phyloP scores from a whole-genome alignment of 2,329 filamentous ascomycete genomes.

The Pleomassaria siparia region DNA sequence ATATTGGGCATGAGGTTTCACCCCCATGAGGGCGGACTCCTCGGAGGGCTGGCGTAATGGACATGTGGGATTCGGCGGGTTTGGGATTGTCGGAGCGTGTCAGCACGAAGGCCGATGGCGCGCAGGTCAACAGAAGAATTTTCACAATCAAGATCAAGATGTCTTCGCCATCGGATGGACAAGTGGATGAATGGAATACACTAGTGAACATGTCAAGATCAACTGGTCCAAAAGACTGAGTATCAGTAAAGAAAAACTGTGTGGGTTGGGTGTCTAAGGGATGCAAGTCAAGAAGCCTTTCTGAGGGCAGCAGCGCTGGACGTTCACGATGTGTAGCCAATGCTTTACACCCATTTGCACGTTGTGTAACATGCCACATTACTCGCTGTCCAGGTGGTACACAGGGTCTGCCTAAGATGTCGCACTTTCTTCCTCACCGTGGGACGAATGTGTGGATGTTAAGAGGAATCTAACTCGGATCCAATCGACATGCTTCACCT shows the following conservation, averaged over 20 bases:
- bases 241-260: neutral
- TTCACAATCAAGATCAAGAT: conserved; percentile 28
- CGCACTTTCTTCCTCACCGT: too few species aligned
- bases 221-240: neutral
- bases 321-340: neutral
- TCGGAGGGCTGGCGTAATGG: conserved; percentile 1
- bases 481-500: too few species aligned
- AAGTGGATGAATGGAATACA: neutral
- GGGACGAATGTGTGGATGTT: too few species aligned
- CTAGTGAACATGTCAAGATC: conserved; percentile 3
- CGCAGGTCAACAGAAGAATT: conserved; percentile 22
- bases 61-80: conserved; percentile 2
- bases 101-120: conserved; percentile 29
- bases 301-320: neutral
- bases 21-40: neutral
- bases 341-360: neutral
- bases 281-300: neutral
- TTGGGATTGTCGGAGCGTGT: conserved; percentile 1
- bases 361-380: too few species aligned
- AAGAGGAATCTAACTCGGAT: too few species aligned
- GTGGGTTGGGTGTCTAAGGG: neutral
- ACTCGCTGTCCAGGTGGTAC: too few species aligned
- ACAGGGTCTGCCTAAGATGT: too few species aligned
- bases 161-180: conserved; percentile 7
- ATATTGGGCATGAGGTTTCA: conserved; percentile 12